Conservation (phyloP, 2,329 filamentous ascomycete genomes). For the Didymella sp. region DNA sequence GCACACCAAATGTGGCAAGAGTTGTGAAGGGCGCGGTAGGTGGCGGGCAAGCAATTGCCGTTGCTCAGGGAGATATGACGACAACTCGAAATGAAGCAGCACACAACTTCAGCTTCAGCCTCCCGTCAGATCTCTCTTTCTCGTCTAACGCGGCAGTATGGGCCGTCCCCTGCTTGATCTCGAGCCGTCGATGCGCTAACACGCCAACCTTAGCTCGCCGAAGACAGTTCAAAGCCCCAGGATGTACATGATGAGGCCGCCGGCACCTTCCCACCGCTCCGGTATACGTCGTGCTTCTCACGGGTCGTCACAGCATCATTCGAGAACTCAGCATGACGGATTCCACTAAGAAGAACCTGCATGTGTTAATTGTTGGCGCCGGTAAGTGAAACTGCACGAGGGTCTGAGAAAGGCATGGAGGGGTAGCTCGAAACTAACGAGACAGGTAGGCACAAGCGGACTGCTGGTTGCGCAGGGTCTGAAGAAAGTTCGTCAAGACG, state of each 20-base stretch:
- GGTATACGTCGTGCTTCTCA: slow-evolving; percentile 5
- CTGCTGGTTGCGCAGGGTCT: slow-evolving; percentile 24
- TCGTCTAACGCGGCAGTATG: slow-evolving; percentile 7
- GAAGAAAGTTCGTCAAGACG: slow-evolving; percentile 19
- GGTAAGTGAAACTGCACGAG: slow-evolving; percentile 17
- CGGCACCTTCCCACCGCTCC: slow-evolving; percentile 2
- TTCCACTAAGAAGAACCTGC: slow-evolving; percentile 6
- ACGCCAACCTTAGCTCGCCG: neutral
- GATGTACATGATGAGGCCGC: neutral
- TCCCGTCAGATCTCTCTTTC: neutral
- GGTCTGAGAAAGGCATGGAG: slow-evolving; percentile 13
- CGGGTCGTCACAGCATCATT: neutral
- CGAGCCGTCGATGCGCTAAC: slow-evolving; percentile 8
- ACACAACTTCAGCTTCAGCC: neutral
- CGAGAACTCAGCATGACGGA: slow-evolving; percentile 10
- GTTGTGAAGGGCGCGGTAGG: slow-evolving; percentile 2
- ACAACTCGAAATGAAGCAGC: neutral
- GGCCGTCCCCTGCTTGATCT: slow-evolving; percentile 16
- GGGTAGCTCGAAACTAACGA: slow-evolving; percentile 15
- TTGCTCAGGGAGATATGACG: neutral
- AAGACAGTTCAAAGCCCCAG: neutral
- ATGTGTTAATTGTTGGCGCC: slow-evolving; percentile 23
- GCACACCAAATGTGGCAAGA: slow-evolving; percentile 2
- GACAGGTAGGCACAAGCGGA: slow-evolving; percentile 20
- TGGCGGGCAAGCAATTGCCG: neutral